Percentiles rank a stretch among this genome's conserved stretches.
phyloP scores from a whole-genome alignment of 1,284 basidiomycete species.

The Irpex lacteus region DNA sequence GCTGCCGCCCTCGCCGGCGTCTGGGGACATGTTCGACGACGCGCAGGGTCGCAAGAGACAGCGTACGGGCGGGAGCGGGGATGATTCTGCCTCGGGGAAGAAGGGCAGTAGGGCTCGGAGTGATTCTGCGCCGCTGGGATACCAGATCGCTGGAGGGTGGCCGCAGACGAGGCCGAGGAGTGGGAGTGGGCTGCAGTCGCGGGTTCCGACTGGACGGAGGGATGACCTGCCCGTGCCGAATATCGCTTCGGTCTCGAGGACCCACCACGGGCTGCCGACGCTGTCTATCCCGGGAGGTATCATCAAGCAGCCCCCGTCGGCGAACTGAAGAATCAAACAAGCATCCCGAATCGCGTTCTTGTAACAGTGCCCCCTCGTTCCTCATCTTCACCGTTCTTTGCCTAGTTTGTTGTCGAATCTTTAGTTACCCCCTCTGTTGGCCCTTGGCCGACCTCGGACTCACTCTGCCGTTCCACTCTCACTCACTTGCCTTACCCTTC shows the following conservation, averaged over 20 bases:
- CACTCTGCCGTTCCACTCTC: background rate
- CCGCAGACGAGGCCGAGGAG: constrained; percentile 35
- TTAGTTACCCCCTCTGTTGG: background rate
- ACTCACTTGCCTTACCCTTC: background rate
- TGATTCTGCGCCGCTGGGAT: constrained; percentile 45
- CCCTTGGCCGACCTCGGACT: background rate
- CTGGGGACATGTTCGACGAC: constrained; percentile 29
- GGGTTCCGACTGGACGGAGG: constrained; percentile 14
- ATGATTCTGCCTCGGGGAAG: constrained; percentile 19
- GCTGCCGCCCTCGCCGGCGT: constrained; percentile 32
- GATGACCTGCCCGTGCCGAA: constrained; percentile 27
- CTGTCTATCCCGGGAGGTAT: constrained; percentile 23
- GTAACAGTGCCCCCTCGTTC: background rate
- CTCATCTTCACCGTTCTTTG: background rate
- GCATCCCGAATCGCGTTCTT: background rate
- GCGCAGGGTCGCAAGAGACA: constrained; percentile 33
- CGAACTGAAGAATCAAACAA: background rate
- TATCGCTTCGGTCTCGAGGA: constrained; percentile 24
- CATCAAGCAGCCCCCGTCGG: constrained; percentile 3
- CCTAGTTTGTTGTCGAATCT: background rate
- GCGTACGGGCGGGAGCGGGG: constrained; percentile 26
- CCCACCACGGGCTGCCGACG: constrained; percentile 23
- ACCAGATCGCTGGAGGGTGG: constrained; percentile 33
- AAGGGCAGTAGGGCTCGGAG: constrained; percentile 43
- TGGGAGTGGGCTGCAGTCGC: constrained; percentile 31